Evolutionary conservation across 2,329 filamentous ascomycete genomes (phyloP).

Genomic region (Fusarium udum): DNA sequence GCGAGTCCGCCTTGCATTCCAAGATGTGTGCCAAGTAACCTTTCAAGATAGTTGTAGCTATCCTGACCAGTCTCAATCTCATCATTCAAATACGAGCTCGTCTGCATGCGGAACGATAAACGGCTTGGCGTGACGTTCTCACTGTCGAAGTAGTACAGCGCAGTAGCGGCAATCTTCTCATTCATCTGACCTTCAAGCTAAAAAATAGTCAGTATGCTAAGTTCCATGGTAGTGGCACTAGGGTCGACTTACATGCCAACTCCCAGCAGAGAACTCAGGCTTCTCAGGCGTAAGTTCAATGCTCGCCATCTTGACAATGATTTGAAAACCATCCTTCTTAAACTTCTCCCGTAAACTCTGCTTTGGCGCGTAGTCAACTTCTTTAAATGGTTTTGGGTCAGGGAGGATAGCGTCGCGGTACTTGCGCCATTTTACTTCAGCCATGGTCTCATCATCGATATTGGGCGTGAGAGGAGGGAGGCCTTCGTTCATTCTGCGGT

Average conservation of each 20-base stretch:
- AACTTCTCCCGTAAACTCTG: neutral
- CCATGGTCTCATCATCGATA: neutral
- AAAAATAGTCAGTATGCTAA: neutral
- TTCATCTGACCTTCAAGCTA: constrained; percentile 7
- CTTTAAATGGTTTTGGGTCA: neutral
- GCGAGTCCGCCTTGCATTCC: neutral
- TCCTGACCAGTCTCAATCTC: neutral
- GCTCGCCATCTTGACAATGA: constrained; percentile 8
- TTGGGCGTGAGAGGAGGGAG: neutral
- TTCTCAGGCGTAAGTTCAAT: constrained; percentile 1
- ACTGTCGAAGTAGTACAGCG: neutral
- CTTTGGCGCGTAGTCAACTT: neutral
- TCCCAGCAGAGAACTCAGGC: neutral
- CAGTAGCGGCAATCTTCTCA: neutral
- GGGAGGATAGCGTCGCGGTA: neutral
- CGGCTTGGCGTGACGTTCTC: neutral
- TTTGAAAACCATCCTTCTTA: neutral
- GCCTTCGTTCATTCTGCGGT: neutral
- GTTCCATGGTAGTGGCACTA: fast-evolving
- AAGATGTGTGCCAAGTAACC: neutral
- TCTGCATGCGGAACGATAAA: neutral
- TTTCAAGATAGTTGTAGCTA: neutral
- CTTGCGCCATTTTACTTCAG: neutral
- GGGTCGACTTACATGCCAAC: neutral
- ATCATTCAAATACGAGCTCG: neutral